Conservation (phyloP, 148 eudicot species). For the Rhododendron simsii region DNA sequence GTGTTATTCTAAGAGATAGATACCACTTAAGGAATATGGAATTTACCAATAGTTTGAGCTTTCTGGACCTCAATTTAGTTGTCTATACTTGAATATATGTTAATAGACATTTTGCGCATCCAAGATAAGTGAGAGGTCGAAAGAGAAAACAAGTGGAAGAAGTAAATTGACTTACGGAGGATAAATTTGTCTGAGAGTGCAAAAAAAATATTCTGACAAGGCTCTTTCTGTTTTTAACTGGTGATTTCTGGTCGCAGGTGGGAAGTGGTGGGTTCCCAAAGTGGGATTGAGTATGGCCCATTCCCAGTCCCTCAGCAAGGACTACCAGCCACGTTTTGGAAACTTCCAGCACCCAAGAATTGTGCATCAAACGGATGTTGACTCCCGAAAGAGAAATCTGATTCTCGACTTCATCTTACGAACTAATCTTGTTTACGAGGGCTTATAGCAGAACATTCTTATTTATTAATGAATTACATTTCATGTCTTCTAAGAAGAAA, state of each 20-base stretch:
- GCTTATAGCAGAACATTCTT: neutral
- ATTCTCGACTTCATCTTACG: neutral
- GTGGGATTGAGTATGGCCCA: slow-evolving; percentile 54
- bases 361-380: neutral
- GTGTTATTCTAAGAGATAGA: neutral
- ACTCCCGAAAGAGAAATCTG: neutral
- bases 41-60: neutral
- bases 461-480: neutral
- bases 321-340: slow-evolving; percentile 62
- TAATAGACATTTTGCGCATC: neutral
- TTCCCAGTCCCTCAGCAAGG: slow-evolving; percentile 75
- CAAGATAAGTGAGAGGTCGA: neutral
- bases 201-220: slow-evolving; percentile 1
- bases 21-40: neutral
- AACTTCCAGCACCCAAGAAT: slow-evolving; percentile 13
- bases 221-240: neutral
- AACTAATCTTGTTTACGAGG: neutral
- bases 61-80: neutral
- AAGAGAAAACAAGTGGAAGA: neutral
- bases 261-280: slow-evolving; percentile 52
- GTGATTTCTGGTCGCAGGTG: slow-evolving; percentile 46
- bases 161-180: neutral
- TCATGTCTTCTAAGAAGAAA: neutral
- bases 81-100: neutral
- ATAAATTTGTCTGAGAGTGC: neutral